A percentile compares a stretch with the other conserved stretches of the same genome.
These are phyloP conservation scores for Xylaria palmicola DNA, from an alignment of 495 filamentous ascomycete species.

Conservation along the genomic window DNA sequence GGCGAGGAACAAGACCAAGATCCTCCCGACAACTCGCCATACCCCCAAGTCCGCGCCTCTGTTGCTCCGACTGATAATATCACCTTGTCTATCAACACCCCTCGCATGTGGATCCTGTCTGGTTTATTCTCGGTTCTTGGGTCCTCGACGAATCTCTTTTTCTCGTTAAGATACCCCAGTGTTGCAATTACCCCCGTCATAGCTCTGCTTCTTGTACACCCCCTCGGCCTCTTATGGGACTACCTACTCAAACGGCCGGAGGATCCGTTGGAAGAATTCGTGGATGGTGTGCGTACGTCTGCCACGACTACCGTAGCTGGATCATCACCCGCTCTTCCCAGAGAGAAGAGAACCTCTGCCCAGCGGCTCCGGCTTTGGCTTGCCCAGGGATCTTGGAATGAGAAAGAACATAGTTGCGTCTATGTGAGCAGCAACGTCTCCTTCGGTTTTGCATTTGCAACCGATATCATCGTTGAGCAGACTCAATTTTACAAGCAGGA, in stretches of 20 bases:
- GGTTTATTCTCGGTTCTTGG: slow-evolving; percentile 76
- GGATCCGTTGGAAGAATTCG: slow-evolving; percentile 62
- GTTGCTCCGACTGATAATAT: slow-evolving; percentile 72
- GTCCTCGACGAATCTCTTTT: slow-evolving; percentile 80
- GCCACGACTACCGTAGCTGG: not conserved
- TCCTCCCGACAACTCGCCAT: slow-evolving; percentile 62
- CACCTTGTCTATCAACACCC: slow-evolving; percentile 75
- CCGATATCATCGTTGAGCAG: slow-evolving; percentile 84
- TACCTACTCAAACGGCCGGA: slow-evolving; percentile 58
- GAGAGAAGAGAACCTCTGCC: slow-evolving; percentile 28
- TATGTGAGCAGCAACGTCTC: slow-evolving; percentile 88
- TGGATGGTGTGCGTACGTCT: slow-evolving; percentile 48
- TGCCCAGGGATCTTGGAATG: slow-evolving; percentile 78
- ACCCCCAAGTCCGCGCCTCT: slow-evolving; percentile 74
- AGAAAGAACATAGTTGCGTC: slow-evolving; percentile 83
- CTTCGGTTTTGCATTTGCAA: slow-evolving; percentile 86
- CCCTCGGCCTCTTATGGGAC: slow-evolving; percentile 77
- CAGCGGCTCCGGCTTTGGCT: slow-evolving; percentile 65
- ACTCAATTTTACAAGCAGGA: slow-evolving; percentile 84
- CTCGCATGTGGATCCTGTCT: slow-evolving; percentile 82
- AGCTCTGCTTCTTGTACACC: slow-evolving; percentile 77
- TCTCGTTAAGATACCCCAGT: slow-evolving; percentile 80
- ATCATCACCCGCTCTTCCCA: slow-evolving; percentile 16
- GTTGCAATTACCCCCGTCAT: slow-evolving; percentile 84
- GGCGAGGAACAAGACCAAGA: slow-evolving; percentile 45